A percentile compares a stretch with the other conserved stretches of the same genome.
Evolutionary conservation across 352 stramenopile species (phyloP).

Genomic region (Globisporangium middletonii): DNA sequence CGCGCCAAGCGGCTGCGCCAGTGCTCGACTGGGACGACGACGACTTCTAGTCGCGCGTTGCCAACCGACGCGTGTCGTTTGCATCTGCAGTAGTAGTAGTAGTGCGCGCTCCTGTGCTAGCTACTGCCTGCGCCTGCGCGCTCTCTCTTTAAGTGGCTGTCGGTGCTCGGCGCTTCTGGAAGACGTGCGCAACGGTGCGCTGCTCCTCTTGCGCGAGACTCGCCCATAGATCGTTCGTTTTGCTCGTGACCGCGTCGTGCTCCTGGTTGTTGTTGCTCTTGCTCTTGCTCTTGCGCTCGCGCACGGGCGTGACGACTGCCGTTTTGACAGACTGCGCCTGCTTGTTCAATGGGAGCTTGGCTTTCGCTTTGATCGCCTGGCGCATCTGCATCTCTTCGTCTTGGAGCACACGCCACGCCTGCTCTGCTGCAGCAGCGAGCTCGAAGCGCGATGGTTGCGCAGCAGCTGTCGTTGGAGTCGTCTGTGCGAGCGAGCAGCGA

Average conservation of each 20-base stretch:
- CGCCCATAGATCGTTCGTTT: conserved; percentile 16
- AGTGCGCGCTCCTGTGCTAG: background rate
- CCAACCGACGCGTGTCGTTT: background rate
- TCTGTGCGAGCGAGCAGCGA: conserved; percentile 1
- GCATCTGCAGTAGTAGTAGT: background rate
- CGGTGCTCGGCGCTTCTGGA: conserved; percentile 4
- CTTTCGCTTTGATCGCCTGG: conserved; percentile 1
- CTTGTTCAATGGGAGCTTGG: conserved; percentile 6
- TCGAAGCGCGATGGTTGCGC: background rate
- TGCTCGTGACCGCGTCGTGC: conserved; percentile 2
- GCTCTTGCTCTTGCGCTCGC: background rate
- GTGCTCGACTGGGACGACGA: conserved; percentile 48
- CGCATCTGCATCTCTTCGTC: conserved; percentile 41
- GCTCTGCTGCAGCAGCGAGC: conserved; percentile 18
- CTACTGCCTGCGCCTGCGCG: too few species aligned
- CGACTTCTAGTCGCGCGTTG: conserved; percentile 20
- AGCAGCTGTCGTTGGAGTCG: background rate
- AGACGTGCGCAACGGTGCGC: conserved; percentile 11
- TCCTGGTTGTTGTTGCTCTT: background rate
- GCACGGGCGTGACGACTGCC: conserved; percentile 6
- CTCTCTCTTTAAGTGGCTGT: background rate
- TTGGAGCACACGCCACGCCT: conserved; percentile 47
- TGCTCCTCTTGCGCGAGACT: conserved; percentile 17
- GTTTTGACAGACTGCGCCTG: background rate
- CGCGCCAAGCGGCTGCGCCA: conserved; percentile 24